A percentile compares a stretch with the other conserved stretches of the same genome.
These are phyloP conservation scores for Tausonia pullulans DNA, from an alignment of 1,284 basidiomycete species.

Conservation along the genomic window DNA sequence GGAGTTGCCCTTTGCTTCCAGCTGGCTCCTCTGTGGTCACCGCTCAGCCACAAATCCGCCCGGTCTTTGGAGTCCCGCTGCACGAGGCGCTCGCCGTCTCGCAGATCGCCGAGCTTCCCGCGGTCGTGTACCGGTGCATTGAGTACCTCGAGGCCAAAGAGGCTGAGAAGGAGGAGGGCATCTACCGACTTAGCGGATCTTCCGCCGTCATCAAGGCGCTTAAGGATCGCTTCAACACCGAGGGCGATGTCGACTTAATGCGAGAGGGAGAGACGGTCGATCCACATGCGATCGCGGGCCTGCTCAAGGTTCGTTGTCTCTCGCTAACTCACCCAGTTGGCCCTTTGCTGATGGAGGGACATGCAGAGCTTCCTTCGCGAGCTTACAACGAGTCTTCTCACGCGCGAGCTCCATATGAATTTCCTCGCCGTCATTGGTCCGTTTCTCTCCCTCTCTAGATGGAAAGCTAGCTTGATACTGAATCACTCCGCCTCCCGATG, in stretches of 20 bases:
- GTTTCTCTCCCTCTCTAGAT: constrained; percentile 27
- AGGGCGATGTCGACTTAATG: constrained; percentile 82
- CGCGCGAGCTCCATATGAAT: constrained; percentile 73
- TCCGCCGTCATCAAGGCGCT: constrained; percentile 88
- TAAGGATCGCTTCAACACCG: constrained; percentile 86
- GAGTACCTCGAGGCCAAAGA: constrained; percentile 80
- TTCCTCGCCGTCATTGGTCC: constrained; percentile 84
- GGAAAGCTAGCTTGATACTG: neutral
- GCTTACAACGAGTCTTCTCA: constrained; percentile 77
- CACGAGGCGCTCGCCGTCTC: constrained; percentile 80
- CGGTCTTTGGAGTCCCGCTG: constrained; percentile 82
- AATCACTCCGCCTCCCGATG: constrained; percentile 6
- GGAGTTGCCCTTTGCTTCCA: neutral
- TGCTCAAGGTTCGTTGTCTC: constrained; percentile 54
- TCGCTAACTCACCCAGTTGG: neutral
- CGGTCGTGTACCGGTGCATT: constrained; percentile 88
- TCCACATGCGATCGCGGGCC: constrained; percentile 84
- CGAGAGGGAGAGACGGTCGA: constrained; percentile 83
- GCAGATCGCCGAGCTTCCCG: constrained; percentile 78
- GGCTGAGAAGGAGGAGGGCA: constrained; percentile 92
- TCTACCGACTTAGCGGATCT: constrained; percentile 87
- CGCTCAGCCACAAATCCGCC: constrained; percentile 37
- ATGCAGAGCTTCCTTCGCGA: constrained; percentile 61
- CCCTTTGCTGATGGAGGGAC: neutral
- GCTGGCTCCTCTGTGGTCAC: neutral